These are phyloP conservation scores for Colletotrichum liriopes DNA, from an alignment of 2,329 filamentous ascomycete genomes.

Conservation along the genomic window DNA sequence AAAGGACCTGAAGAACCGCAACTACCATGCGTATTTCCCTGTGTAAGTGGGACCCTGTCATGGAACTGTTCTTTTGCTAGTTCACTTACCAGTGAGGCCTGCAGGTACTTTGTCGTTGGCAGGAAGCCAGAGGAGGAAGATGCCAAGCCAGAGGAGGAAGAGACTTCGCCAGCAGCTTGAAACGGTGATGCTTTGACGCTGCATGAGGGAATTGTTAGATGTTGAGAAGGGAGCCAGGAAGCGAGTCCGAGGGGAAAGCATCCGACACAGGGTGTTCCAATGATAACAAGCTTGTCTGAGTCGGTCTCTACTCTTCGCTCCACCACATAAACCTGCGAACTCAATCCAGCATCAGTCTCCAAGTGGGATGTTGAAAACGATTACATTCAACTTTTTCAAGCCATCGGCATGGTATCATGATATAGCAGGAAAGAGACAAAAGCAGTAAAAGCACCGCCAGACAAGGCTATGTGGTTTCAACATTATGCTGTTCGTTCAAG, in stretches of 20 bases:
- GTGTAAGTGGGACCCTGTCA: slow-evolving; percentile 6
- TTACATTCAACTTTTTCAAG: neutral
- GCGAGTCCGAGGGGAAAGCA: neutral
- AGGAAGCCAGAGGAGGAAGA: neutral
- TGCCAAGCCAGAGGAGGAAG: neutral
- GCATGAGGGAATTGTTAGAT: no score
- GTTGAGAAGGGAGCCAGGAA: neutral
- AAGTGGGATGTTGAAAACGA: neutral
- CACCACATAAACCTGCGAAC: neutral
- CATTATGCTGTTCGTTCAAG: no score
- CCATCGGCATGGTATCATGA: no score
- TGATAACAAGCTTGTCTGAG: neutral
- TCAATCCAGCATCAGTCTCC: neutral
- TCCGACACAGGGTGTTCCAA: neutral
- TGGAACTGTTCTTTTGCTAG: neutral
- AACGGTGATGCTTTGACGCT: no score
- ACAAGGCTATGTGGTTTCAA: no score
- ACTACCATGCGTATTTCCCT: slow-evolving; percentile 48
- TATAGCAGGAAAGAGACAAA: neutral
- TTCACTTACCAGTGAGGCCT: neutral
- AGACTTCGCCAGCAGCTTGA: neutral
- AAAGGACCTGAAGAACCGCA: slow-evolving; percentile 45
- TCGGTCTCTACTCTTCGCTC: neutral
- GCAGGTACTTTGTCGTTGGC: neutral
- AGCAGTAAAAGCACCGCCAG: neutral